Percentiles rank a stretch among this genome's conserved stretches.
Evolutionary conservation across 495 filamentous ascomycete genomes (phyloP).

Genomic region (Bryoglossum gracile): DNA sequence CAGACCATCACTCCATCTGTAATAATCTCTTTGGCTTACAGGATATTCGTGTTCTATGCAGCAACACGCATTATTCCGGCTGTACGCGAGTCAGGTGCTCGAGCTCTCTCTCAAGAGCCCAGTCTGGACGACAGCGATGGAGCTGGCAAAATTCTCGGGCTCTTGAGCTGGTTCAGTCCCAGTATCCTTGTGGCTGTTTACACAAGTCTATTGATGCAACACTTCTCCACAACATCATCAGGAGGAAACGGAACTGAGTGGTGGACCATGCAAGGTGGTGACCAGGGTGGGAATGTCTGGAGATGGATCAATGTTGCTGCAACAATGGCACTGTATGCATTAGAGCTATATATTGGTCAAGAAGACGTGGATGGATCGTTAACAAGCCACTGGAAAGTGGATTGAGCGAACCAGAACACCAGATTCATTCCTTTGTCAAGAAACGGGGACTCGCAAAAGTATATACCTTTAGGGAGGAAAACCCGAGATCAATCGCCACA

Average conservation of each 20-base stretch:
- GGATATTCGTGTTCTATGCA: slow-evolving; percentile 88
- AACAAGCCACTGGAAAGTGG: slow-evolving; percentile 84
- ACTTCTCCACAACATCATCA: slow-evolving; percentile 67
- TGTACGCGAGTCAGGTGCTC: slow-evolving; percentile 75
- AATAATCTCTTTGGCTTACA: slow-evolving; percentile 86
- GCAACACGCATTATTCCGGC: slow-evolving; percentile 95
- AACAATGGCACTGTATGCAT: slow-evolving; percentile 81
- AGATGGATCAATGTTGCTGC: slow-evolving; percentile 85
- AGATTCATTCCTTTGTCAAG: slow-evolving; percentile 13
- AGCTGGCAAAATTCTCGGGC: slow-evolving; percentile 66
- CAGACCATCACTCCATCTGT: slow-evolving; percentile 92
- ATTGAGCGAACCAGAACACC: slow-evolving; percentile 38
- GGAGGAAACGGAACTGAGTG: slow-evolving; percentile 60
- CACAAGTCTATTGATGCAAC: slow-evolving; percentile 93
- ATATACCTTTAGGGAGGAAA: neutral
- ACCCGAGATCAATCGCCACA: neutral
- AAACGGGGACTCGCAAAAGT: neutral
- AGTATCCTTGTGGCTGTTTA: slow-evolving; percentile 91
- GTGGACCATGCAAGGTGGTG: slow-evolving; percentile 74
- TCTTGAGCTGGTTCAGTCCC: slow-evolving; percentile 87
- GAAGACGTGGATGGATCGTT: slow-evolving; percentile 63
- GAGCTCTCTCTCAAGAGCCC: slow-evolving; percentile 73
- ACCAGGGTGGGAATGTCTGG: slow-evolving; percentile 78
- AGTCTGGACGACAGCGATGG: slow-evolving; percentile 78
- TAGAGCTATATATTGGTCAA: slow-evolving; percentile 79